Percentiles rank a stretch among this genome's conserved stretches.
phyloP scores from a whole-genome alignment of 2,329 filamentous ascomycete species.

The Talaromyces sp. region DNA sequence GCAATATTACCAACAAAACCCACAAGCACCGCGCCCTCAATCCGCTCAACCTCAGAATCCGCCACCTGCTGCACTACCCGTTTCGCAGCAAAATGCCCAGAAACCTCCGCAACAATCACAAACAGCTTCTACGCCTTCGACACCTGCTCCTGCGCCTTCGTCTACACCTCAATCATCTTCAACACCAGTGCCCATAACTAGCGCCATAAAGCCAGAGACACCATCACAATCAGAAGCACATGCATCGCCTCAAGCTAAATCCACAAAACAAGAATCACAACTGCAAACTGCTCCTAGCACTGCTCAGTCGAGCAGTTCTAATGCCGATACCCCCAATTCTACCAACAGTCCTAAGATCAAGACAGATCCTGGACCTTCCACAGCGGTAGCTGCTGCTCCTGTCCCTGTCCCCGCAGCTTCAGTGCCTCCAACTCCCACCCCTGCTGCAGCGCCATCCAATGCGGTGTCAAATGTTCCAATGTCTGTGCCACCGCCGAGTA shows the following conservation, averaged over 20 bases:
- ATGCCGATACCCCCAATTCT: not conserved
- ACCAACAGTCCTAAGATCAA: constrained; percentile 26
- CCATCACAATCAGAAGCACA: constrained; percentile 15
- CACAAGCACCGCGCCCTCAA: constrained; percentile 18
- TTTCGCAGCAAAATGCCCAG: not conserved
- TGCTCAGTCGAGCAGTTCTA: constrained; percentile 1
- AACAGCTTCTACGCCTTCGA: constrained; percentile 8
- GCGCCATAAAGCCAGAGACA: constrained; percentile 5
- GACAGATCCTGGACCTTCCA: constrained; percentile 26
- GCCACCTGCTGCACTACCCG: not conserved
- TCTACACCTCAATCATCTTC: constrained; percentile 12
- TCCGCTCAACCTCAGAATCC: constrained; percentile 2
- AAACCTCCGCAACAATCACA: constrained; percentile 4
- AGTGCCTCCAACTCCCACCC: constrained; percentile 14
- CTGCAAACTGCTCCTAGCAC: not conserved
- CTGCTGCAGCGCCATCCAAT: not conserved
- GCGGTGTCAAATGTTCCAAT: not conserved
- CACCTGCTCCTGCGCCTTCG: constrained; percentile 1
- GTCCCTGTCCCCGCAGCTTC: not conserved
- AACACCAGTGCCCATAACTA: not conserved
- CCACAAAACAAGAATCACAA: constrained; percentile 11
- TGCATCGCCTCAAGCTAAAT: constrained; percentile 17
- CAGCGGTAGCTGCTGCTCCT: not conserved
- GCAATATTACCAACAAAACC: constrained; percentile 24
- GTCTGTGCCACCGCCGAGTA: not conserved